Evolutionary conservation across 306 rosid genomes (phyloP), one percentile per base, ranked within the genome.

Genomic region (Dryas drummondii): DNA sequence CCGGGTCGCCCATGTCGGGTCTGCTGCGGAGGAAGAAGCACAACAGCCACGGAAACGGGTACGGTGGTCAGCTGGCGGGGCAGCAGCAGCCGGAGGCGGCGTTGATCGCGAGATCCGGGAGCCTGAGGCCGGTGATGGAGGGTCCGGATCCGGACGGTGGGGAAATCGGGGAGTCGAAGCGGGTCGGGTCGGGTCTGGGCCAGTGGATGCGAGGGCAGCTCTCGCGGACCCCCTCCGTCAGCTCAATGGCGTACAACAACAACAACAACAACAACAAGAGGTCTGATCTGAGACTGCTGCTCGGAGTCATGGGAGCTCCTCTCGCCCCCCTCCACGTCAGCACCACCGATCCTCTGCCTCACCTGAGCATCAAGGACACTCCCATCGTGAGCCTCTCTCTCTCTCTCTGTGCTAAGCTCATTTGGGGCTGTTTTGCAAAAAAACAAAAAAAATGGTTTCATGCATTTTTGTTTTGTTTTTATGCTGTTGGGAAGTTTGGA

Each of bases 291-390:
- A 87, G 98, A 66, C 92, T 96, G 48, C 75, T 96, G 46, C 86
- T 96, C 0, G 99, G 99, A 2, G 99, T 96, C 4, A 90, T 96
- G 99, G 99, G 91, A 5, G 98, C 99, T 22, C 96, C 99, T 13
- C 97, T 96, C 8, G 93, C 97, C 2, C 99, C 99, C 1, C 76
- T 90, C 61, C 90, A 89, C 81, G 98, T 96, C 54, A 89, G 81
- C 83, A 67, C 92, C 75, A 66, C 86, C 47, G 97, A 92, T 75
- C 98, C 99, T 9, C 62, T 92, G 61, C 99, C 98, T 71, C 98
- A 90, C 61, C 93, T 96, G 62, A 89, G 97, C 82, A 89, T 96
- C 79, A 96, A 96, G 72, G 91, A 92, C 71, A 96, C 98, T 51
- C 98, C 98, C 84, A 92, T 96, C 62, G 99, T 96, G 13, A 87